These are phyloP conservation scores for Psidium friedrichsthalianum DNA, from an alignment of 345 rosid species.

Conservation along the genomic window DNA sequence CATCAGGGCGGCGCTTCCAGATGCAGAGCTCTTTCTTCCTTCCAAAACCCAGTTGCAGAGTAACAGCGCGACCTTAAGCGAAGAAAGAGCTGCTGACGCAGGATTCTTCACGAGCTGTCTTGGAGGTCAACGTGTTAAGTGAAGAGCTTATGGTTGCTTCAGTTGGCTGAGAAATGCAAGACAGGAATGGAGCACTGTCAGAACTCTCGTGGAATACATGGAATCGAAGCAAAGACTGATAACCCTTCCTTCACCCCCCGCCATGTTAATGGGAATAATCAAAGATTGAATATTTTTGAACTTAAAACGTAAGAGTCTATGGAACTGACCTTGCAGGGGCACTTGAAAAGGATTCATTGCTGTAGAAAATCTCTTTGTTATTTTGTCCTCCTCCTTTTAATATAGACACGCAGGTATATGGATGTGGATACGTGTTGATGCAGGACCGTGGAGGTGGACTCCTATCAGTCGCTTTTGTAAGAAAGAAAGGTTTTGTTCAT, in stretches of 20 bases:
- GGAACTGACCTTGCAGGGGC: not conserved
- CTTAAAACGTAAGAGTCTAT: not conserved
- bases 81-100: not conserved
- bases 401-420: not conserved
- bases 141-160: not conserved
- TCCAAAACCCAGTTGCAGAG: not conserved
- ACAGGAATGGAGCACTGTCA: not conserved
- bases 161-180: not conserved
- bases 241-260: not conserved
- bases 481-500: not conserved
- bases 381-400: not conserved
- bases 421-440: not conserved
- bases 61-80: not conserved
- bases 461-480: not conserved
- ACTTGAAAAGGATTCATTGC: not conserved
- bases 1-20: not conserved
- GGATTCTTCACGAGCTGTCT: not conserved
- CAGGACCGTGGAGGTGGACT: not conserved
- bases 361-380: not conserved
- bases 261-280: not conserved
- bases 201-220: not conserved
- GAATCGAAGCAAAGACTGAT: not conserved
- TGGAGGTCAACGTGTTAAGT: not conserved
- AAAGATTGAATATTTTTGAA: not conserved
- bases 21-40: not conserved